Conservation (phyloP, 495 filamentous ascomycete species). For the Aspergillus ellipticus region DNA sequence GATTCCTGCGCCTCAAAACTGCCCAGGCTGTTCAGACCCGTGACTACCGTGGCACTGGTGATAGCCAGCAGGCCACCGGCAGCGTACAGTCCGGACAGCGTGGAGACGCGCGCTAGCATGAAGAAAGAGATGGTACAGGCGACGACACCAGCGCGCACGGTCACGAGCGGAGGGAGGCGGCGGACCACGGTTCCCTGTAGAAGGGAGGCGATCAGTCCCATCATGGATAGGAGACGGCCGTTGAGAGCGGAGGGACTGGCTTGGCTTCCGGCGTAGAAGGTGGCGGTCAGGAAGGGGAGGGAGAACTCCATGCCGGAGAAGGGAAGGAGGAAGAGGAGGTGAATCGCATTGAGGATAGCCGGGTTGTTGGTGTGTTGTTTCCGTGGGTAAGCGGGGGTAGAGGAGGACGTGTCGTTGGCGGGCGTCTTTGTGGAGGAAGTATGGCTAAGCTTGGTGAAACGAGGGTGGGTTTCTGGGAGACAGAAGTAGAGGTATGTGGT, state of each 20-base stretch:
- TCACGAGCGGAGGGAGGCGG: constrained; percentile 70
- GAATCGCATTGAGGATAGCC: constrained; percentile 75
- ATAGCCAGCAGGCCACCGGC: constrained; percentile 80
- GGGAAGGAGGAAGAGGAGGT: constrained; percentile 89
- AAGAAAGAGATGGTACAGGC: constrained; percentile 77
- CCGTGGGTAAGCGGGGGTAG: constrained; percentile 2
- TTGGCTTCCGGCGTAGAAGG: constrained; percentile 64
- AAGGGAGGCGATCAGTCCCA: constrained; percentile 87
- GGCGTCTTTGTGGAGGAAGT: constrained; percentile 14
- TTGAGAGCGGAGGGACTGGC: constrained; percentile 62
- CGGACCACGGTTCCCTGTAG: constrained; percentile 85
- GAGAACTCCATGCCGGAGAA: constrained; percentile 96
- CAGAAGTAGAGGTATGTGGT: constrained; percentile 82
- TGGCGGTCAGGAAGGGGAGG: constrained; percentile 94
- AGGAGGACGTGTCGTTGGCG: constrained; percentile 3
- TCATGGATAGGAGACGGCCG: constrained; percentile 84
- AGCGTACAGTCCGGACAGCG: constrained; percentile 65
- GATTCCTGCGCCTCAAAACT: constrained; percentile 79
- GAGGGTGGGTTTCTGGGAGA: constrained; percentile 85
- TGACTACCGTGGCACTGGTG: constrained; percentile 91
- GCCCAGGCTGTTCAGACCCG: constrained; percentile 83
- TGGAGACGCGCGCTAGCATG: constrained; percentile 64
- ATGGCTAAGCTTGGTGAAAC: constrained; percentile 31
- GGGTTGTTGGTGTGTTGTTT: constrained; percentile 69
- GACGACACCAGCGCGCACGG: constrained; percentile 73